Base-by-base conservation (phyloP, 2,329 filamentous ascomycete species). In the Fusarium metavorans region DNA sequence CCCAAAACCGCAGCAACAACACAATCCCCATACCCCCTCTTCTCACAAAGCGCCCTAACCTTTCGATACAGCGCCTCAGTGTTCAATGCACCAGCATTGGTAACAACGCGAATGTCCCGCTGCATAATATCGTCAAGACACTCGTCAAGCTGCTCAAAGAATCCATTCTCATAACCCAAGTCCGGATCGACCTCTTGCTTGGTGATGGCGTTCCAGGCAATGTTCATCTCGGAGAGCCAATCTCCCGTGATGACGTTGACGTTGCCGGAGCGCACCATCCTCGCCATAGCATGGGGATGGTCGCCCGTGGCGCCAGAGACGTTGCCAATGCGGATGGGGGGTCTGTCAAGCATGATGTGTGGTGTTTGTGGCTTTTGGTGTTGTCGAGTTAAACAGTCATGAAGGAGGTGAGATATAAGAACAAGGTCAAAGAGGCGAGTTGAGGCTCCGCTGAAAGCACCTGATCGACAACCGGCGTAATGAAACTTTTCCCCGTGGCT, bases 151-250 rank as follows among this genome's bases (percentile, higher is more conserved):
- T 89, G 87, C 6, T 81, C 76, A 62, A 82, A 78, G 73, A 82
- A 87, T 66, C 74, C 85, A 65, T 71, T 82, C 78, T 79, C 80
- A 39, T 83, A 84, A 37, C 83, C 83, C 5, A 80, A 68, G 8
- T 61, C 68, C 5, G 80, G 77, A 27, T 83, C 79, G 23, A 79
- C 79, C 45, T 82, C 79, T 16, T 81, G 74, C 58, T 82, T 80
- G 37, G 78, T 77, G 67, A 82, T 85, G 62, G 80, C 76, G 72
- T 81, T 77, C 80, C 70, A 83, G 66, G 87, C 86, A 82, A 90
- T 88, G 77, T 89, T 90, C 71, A 85, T 85, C 71, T 85, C 83
- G 11, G 83, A 83, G 54, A 84, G 79, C 79, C 83, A 84, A 75
- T 84, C 83, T 23, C 83, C 83, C 2, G 81, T 82, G 35, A 84